Evolutionary conservation across 2,329 filamentous ascomycete species (phyloP).

Genomic region (Akanthomyces uredinophilus): DNA sequence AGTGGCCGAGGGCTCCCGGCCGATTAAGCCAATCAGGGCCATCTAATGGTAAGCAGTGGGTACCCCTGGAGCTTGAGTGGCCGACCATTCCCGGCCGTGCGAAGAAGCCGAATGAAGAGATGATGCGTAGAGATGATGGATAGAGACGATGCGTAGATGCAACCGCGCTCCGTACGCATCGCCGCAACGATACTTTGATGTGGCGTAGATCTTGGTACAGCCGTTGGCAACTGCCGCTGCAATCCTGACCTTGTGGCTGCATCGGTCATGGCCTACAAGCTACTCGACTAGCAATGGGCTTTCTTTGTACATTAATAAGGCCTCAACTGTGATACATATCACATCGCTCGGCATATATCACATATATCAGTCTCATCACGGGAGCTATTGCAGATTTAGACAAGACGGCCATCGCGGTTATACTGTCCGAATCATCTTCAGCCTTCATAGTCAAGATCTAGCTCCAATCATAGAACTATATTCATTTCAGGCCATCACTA

Average conservation of each 20-base stretch:
- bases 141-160: neutral
- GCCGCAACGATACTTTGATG: neutral
- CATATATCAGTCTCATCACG: too few relatives aligned
- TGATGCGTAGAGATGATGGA: neutral
- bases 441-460: too few relatives aligned
- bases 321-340: neutral
- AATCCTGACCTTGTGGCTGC: neutral
- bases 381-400: neutral
- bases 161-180: too few relatives aligned
- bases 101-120: neutral
- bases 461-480: too few relatives aligned
- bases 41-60: conserved; percentile 9
- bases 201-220: neutral
- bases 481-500: too few relatives aligned
- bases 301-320: neutral
- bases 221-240: neutral
- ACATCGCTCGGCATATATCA: neutral
- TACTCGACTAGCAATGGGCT: neutral
- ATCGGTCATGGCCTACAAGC: neutral
- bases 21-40: conserved; percentile 1
- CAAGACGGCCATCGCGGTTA: neutral
- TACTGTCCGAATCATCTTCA: too few relatives aligned
- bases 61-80: neutral
- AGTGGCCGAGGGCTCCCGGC: neutral
- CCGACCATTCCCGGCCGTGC: conserved; percentile 8